Evolutionary conservation across 1,284 basidiomycete species (phyloP), one percentile per base, ranked within the genome.

Genomic region (Termitomyces sp.): DNA sequence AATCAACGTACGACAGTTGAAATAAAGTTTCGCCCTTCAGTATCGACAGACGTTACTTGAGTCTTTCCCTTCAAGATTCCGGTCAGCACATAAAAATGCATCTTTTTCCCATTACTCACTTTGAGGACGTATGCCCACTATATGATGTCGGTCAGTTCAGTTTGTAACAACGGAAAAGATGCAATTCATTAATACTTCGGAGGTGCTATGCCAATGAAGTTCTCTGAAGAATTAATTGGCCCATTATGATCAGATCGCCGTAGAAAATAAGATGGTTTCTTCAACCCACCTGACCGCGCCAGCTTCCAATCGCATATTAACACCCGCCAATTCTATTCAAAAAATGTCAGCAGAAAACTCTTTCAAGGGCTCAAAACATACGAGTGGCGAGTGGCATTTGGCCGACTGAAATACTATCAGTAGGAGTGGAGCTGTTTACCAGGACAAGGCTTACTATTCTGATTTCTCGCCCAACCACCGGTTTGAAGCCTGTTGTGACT

Each of bases 401-500:
- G 42, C 72, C 70, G 49, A 77, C 82, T 81, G 63, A n/a, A 45
- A 53, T 31, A 39, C 50, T 15, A 42, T 59, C 17, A 58, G 41
- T n/a, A 28, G 24, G 8, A n/a, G 5, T 7, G 1, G 2, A 24
- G 9, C 13, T 2, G 12, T 21, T 53, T 5, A 13, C 21, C 10
- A 6, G 42, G 8, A 45, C 5, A 17, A 34, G 6, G 8, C 49
- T 21, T 58, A 82, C 84, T 64, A 58, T 86, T 88, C 68, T 88
- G 77, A 61, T 87, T 79, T 52, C 86, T 77, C 36, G 85, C 83
- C 87, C 87, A 90, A 0, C 88, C 88, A 21, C 87, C 87, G 0
- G 80, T 80, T 56, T 83, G 81, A 19, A 90, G 67, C 26, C 85
- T 80, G 62, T 86, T 88, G 66, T 84, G 82, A 55, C 84, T 86